Conservation (phyloP, 2,329 filamentous ascomycete species). For the Beauveria scarabaeidicola region DNA sequence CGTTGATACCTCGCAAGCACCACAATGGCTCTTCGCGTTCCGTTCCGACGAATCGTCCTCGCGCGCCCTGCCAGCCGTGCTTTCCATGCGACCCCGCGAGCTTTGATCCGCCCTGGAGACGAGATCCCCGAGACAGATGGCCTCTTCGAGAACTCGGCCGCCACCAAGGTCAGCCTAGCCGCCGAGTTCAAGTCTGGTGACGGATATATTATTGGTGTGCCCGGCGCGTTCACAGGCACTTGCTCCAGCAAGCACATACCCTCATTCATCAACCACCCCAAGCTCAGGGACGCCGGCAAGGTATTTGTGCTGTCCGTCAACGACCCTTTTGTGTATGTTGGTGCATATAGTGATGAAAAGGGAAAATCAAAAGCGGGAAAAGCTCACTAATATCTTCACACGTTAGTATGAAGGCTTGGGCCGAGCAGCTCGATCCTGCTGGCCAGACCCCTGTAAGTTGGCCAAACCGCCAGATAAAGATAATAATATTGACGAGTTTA, state of each 20-base stretch:
- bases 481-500: background rate
- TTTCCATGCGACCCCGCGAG: slow-evolving; percentile 58
- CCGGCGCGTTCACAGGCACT: slow-evolving; percentile 61
- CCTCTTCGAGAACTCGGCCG: slow-evolving; percentile 76
- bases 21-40: slow-evolving; percentile 29
- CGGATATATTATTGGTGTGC: slow-evolving; percentile 78
- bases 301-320: slow-evolving; percentile 92
- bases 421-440: slow-evolving; percentile 63
- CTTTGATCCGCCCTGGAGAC: slow-evolving; percentile 69
- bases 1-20: background rate
- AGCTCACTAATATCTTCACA: background rate
- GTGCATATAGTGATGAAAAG: background rate
- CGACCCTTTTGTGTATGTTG: slow-evolving; percentile 80
- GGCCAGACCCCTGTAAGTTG: slow-evolving; percentile 64
- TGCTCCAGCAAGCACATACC: slow-evolving; percentile 66
- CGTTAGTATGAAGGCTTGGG: slow-evolving; percentile 82
- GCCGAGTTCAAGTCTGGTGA: slow-evolving; percentile 63
- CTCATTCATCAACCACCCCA: slow-evolving; percentile 72
- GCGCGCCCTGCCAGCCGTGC: slow-evolving; percentile 24
- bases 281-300: slow-evolving; percentile 69
- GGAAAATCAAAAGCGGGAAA: background rate
- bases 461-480: too few relatives aligned
- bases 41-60: slow-evolving; percentile 25
- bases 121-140: slow-evolving; percentile 67
- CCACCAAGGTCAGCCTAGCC: slow-evolving; percentile 82